These are phyloP conservation scores for Dendrobium chrysotoxum DNA, from an alignment of 106 monocot species.

Conservation along the genomic window DNA sequence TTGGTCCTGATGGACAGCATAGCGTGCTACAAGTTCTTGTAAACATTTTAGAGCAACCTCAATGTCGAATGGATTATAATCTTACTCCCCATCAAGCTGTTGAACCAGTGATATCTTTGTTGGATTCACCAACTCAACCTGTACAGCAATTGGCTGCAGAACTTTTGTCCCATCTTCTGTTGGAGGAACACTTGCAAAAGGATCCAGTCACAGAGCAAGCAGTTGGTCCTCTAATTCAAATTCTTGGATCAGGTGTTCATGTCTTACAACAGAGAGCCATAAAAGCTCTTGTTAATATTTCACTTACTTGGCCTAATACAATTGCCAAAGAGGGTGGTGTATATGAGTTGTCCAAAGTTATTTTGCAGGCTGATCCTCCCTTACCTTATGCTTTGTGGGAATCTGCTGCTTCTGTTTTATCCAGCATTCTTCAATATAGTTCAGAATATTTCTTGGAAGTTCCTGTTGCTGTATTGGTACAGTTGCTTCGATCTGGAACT, in stretches of 20 bases:
- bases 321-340: conserved; percentile 99
- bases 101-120: conserved; percentile 75
- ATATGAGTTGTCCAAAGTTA: conserved; percentile 86
- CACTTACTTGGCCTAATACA: conserved; percentile 82
- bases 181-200: conserved; percentile 82
- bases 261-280: conserved; percentile 81
- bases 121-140: conserved; percentile 67
- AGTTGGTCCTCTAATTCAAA: conserved; percentile 80
- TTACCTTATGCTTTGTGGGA: conserved; percentile 92
- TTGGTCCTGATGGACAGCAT: conserved; percentile 86
- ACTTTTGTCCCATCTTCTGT: conserved; percentile 75
- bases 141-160: conserved; percentile 97
- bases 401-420: conserved; percentile 81
- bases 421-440: conserved; percentile 85
- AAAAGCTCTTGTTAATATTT: conserved; percentile 75
- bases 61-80: conserved; percentile 65
- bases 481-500: conserved; percentile 78
- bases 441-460: conserved; percentile 95
- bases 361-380: conserved; percentile 80
- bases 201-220: conserved; percentile 81
- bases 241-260: conserved; percentile 72
- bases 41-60: conserved; percentile 91
- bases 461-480: conserved; percentile 90
- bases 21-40: conserved; percentile 82
- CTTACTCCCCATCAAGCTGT: conserved; percentile 56